Conservation (phyloP, 495 filamentous ascomycete species). For the Astrothelium subdiscretum region DNA sequence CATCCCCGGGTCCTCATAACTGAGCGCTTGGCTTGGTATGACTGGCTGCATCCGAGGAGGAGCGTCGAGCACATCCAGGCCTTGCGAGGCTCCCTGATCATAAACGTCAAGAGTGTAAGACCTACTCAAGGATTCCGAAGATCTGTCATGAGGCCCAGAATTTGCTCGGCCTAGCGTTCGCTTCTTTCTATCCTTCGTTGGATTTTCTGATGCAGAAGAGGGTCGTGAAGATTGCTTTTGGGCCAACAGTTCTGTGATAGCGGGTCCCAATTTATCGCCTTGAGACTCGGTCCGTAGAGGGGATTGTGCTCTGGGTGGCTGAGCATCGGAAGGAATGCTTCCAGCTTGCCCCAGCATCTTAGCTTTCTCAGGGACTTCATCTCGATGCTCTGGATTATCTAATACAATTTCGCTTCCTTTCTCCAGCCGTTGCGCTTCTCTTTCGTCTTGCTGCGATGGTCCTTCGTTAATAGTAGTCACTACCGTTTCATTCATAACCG, state of each 20-base stretch:
- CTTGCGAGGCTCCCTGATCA: background rate
- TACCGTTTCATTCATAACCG: no score
- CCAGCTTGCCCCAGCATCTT: background rate
- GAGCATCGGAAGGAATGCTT: background rate
- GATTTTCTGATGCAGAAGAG: background rate
- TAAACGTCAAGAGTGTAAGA: background rate
- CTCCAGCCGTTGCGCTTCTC: background rate
- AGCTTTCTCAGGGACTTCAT: background rate
- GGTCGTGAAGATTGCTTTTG: constrained; percentile 3
- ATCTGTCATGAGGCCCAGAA: constrained; percentile 10
- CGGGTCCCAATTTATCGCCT: background rate
- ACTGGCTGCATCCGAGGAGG: background rate
- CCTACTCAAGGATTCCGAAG: constrained; percentile 6
- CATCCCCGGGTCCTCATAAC: constrained; percentile 25
- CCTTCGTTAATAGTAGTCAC: background rate
- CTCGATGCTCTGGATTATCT: background rate
- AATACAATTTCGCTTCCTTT: background rate
- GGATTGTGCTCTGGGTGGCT: background rate
- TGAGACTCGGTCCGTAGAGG: background rate
- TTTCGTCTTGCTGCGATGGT: background rate
- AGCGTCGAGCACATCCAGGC: constrained; percentile 1
- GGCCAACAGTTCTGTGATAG: constrained; percentile 2
- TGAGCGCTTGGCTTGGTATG: constrained; percentile 20
- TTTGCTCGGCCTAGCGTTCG: constrained; percentile 15
- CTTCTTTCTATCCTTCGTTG: background rate